A percentile compares a stretch with the other conserved stretches of the same genome.
Evolutionary conservation across 2,329 filamentous ascomycete genomes (phyloP).

Genomic region (Alternaria triticimaculans): DNA sequence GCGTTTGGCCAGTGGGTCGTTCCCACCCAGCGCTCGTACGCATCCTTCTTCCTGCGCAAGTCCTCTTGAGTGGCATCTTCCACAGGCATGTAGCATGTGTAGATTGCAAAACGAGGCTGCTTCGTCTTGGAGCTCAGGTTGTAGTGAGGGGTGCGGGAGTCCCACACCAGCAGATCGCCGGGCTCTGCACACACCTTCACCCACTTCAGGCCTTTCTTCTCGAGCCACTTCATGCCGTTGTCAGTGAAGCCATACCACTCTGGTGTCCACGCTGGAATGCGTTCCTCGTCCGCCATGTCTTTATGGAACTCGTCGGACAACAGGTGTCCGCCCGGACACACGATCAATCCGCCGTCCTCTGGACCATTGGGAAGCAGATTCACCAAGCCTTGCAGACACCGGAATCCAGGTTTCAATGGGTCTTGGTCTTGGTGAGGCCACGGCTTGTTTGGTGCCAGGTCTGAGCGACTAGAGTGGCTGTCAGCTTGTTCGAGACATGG

Average conservation of each 20-base stretch:
- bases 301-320: constrained; percentile 42
- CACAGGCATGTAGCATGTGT: constrained; percentile 49
- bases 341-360: constrained; percentile 48
- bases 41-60: constrained; percentile 39
- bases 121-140: constrained; percentile 39
- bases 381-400: constrained; percentile 60
- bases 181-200: constrained; percentile 52
- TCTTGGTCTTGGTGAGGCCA: constrained; percentile 48
- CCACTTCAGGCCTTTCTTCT: constrained; percentile 47
- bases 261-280: constrained; percentile 38
- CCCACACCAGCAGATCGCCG: constrained; percentile 55
- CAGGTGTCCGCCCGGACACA: constrained; percentile 41
- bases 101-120: constrained; percentile 38
- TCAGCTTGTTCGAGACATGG: background rate
- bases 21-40: constrained; percentile 19
- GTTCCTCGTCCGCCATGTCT: constrained; percentile 30
- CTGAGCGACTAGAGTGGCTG: constrained; percentile 25
- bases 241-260: constrained; percentile 47
- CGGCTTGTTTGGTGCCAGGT: constrained; percentile 30
- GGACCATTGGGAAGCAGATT: constrained; percentile 52
- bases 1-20: constrained; percentile 49
- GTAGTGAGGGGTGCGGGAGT: constrained; percentile 50
- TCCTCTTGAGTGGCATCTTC: constrained; percentile 44
- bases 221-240: constrained; percentile 51
- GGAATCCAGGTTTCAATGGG: constrained; percentile 53